Evolutionary conservation across 768 basidiomycete genomes (phyloP).

Genomic region (Tubosaeta sp.): DNA sequence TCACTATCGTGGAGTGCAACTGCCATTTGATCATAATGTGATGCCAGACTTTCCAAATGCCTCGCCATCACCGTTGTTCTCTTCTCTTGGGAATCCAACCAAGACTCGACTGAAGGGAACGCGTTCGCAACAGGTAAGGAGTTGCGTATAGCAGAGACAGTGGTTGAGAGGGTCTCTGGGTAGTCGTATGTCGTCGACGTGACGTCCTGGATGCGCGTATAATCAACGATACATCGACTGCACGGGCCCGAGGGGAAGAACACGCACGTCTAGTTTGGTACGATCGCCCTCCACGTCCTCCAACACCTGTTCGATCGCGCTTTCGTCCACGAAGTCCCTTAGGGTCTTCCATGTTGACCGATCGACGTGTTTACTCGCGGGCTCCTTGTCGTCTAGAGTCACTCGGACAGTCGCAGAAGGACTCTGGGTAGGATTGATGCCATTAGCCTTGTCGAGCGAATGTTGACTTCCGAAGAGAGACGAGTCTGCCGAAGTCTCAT

Average conservation of each 20-base stretch:
- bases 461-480: slow-evolving; percentile 80
- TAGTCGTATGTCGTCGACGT: slow-evolving; percentile 62
- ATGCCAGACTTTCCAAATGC: slow-evolving; percentile 65
- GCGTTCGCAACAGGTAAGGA: slow-evolving; percentile 41
- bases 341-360: slow-evolving; percentile 73
- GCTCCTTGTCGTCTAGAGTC: slow-evolving; percentile 17
- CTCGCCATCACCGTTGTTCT: slow-evolving; percentile 65
- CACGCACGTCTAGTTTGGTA: slow-evolving; percentile 59
- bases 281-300: slow-evolving; percentile 73
- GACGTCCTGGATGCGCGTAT: slow-evolving; percentile 42
- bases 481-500: slow-evolving; percentile 59
- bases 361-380: slow-evolving; percentile 32
- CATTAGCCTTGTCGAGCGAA: slow-evolving; percentile 40
- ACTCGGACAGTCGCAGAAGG: slow-evolving; percentile 30
- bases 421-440: slow-evolving; percentile 36
- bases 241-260: neutral
- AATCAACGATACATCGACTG: neutral
- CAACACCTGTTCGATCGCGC: slow-evolving; percentile 70
- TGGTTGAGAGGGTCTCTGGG: slow-evolving; percentile 54
- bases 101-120: slow-evolving; percentile 41
- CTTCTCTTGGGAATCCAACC: slow-evolving; percentile 46
- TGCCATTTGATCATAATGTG: slow-evolving; percentile 77
- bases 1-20: slow-evolving; percentile 63
- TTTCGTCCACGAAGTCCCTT: slow-evolving; percentile 82
- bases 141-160: slow-evolving; percentile 53